These are phyloP conservation scores for Phytophthora citricola DNA, from an alignment of 352 stramenopile species.

Conservation along the genomic window DNA sequence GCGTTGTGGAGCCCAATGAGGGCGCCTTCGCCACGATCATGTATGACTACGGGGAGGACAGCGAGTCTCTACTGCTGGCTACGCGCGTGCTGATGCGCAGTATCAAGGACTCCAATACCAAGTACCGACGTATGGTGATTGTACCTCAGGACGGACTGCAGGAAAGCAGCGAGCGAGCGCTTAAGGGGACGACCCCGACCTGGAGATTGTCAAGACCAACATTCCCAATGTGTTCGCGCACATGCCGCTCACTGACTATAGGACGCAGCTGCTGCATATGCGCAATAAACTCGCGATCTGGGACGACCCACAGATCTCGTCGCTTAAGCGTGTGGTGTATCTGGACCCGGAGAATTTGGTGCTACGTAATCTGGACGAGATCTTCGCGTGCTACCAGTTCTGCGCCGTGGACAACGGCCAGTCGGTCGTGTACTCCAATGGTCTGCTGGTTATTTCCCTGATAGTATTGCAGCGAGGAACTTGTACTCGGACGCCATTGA, in stretches of 20 bases:
- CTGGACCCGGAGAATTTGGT: slow-evolving; percentile 84
- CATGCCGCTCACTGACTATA: slow-evolving; percentile 62
- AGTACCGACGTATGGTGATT: slow-evolving; percentile 75
- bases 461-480: slow-evolving; percentile 70
- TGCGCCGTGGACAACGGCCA: slow-evolving; percentile 86
- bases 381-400: slow-evolving; percentile 81
- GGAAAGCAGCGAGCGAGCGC: slow-evolving; percentile 39
- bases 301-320: slow-evolving; percentile 72
- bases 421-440: slow-evolving; percentile 84
- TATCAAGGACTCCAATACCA: slow-evolving; percentile 70
- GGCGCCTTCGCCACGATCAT: slow-evolving; percentile 75
- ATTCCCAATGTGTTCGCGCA: slow-evolving; percentile 78
- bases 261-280: slow-evolving; percentile 82
- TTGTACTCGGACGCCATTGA: slow-evolving; percentile 86
- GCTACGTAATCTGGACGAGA: slow-evolving; percentile 82
- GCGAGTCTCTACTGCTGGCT: slow-evolving; percentile 63
- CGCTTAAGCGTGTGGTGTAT: slow-evolving; percentile 77
- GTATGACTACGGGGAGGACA: slow-evolving; percentile 71
- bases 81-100: slow-evolving; percentile 75
- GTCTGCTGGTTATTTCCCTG: slow-evolving; percentile 82
- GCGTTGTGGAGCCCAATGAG: slow-evolving; percentile 39
- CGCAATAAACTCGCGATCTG: slow-evolving; percentile 85
- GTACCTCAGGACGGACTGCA: slow-evolving; percentile 70
- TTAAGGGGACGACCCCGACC: slow-evolving; percentile 61
- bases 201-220: slow-evolving; percentile 71